Evolutionary conservation across 352 stramenopile species (phyloP), one percentile per base, ranked within the genome.

Genomic region (Thraustochytrium sp.): DNA sequence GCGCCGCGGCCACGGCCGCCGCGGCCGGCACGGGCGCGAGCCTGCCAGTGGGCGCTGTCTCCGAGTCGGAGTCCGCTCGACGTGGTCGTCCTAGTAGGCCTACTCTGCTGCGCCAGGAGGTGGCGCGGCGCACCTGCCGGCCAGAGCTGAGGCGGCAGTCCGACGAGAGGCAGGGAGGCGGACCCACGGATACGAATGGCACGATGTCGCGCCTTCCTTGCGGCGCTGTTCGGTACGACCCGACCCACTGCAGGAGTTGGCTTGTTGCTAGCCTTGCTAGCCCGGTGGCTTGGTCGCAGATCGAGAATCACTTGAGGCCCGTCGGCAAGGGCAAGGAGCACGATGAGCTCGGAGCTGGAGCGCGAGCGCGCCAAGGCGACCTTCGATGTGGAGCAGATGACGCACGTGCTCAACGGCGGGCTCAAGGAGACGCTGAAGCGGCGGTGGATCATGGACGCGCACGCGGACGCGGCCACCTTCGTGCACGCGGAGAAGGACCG

Each of bases 371-470:
- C 42, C 42, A 77, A 77, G 65, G 65, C 65, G 40, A 62, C 13
- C 40, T 77, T 77, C 31, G 11, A 77, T 0, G 36, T 75, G n/a
- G 65, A 77, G 65, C 42, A 75, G 11, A 77, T 77, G 65, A 62
- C 49, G 40, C 34, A 77, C 46, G 65, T 77, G 65, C 65, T 77
- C 13, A 77, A 77, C 46, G 65, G 65, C 13, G 49, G 65, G 26
- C 18, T 23, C 18, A 36, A 23, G 18, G 42, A 77, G 65, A 77
- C 65, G 18, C 23, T 61, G 0, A 77, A 62, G 42, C 42, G 65
- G 2, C 29, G 65, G 65, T 77, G 65, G 65, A 77, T 77, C 65
- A 62, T 77, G 42, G 49, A 77, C 65, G 42, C 40, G 0, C 65
- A 77, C 42, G 65, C 65, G 40, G 46, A 77, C 9, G 65, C 49